Base-by-base conservation (phyloP, 352 stramenopile genomes). In the Pythium vanterpoolii region DNA sequence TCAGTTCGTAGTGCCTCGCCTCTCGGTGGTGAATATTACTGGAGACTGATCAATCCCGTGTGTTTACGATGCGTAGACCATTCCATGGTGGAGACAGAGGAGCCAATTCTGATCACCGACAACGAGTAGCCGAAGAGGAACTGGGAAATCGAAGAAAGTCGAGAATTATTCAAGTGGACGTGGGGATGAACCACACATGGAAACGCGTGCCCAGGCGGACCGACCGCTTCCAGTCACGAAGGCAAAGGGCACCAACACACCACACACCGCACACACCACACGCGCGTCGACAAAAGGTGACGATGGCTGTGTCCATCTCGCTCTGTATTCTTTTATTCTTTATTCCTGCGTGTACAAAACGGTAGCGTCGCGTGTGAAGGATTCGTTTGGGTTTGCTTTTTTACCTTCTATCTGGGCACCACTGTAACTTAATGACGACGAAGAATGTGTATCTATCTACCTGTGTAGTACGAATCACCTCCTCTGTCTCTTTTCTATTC, bases 371-470 rank as follows among this genome's bases (percentile, higher is more conserved):
- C 31, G 46, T 21, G 14, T 56, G 6, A 52, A 21, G 39, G 23
- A 69, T 52, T 27, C 23, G 72, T 56, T 70, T 57, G 54, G 56
- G 51, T 42, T 45, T 57, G 34, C 56, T 36, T 39, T 50, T 21
- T 27, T 56, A 38, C 42, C 55, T n/a, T n/a, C n/a, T n/a, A n/a
- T n/a, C 49, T 56, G 47, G 56, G 40, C 55, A 58, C 56, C 61
- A 55, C 33, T 69, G 62, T 69, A 64, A 61, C 50, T 69, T 64
- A 69, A 64, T 61, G 33, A 56, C 47, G 30, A 62, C 45, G 24
- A 56, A 52, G 38, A 50, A 60, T 34, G 23, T 60, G 40, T 60
- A 58, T 58, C 24, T 40, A 40, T 19, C 10, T 28, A 46, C 40
- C 14, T 11, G 28, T n/a, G 19, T 54, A 36, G 40, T 48, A 18